These are phyloP conservation scores for Stephania yunnanensis DNA, from an alignment of 164 flowering plant species.

Conservation along the genomic window DNA sequence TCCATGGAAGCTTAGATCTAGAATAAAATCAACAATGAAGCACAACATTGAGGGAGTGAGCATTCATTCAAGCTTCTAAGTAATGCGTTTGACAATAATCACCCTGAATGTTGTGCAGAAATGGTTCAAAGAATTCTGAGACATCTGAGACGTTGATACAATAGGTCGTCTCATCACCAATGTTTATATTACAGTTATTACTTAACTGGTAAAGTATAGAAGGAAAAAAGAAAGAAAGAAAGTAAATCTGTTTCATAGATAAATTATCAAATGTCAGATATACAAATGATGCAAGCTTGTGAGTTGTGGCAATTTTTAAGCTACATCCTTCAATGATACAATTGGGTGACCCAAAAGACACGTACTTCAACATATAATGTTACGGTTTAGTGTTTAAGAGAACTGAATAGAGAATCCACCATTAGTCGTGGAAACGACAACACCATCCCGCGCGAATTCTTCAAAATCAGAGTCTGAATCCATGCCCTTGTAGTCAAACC, in stretches of 20 bases:
- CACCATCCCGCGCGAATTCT: conserved; percentile 35
- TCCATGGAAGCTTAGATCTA: background rate
- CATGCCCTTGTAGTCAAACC: conserved; percentile 36
- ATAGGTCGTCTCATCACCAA: background rate
- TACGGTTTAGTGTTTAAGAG: conserved; percentile 27
- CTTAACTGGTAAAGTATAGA: background rate
- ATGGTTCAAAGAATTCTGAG: no score
- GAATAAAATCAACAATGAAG: background rate
- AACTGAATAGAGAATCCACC: conserved; percentile 69
- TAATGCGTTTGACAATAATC: no score
- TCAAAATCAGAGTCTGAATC: conserved; percentile 79
- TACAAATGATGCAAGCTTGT: background rate
- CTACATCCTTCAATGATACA: conserved; percentile 1
- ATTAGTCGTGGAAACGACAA: conserved; percentile 34
- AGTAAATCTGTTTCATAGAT: background rate
- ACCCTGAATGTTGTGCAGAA: no score
- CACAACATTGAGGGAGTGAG: background rate
- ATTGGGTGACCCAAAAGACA: background rate
- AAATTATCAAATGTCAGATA: background rate
- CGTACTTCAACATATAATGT: background rate
- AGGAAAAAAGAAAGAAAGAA: background rate
- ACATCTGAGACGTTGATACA: background rate
- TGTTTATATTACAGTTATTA: background rate
- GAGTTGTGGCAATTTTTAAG: background rate
- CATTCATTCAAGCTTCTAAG: background rate